These are phyloP conservation scores for Lophium mytilinum DNA, from an alignment of 495 filamentous ascomycete species.

Conservation along the genomic window DNA sequence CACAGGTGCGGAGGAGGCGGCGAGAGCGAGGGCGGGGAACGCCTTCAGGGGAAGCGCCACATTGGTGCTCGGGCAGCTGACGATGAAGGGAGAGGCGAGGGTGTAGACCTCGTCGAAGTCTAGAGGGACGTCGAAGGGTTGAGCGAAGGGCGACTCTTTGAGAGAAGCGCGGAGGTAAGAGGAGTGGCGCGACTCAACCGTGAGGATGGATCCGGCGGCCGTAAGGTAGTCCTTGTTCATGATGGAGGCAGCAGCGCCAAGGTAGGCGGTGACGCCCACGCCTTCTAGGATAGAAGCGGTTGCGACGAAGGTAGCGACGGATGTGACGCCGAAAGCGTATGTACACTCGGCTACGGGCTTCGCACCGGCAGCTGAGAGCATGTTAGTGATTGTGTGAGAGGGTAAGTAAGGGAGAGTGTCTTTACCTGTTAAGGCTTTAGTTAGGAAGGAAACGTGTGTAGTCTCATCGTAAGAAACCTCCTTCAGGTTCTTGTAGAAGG, in stretches of 20 bases:
- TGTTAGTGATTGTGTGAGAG: background rate
- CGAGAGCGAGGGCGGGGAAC: conserved; percentile 30
- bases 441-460: conserved; percentile 51
- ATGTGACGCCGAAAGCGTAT: conserved; percentile 50
- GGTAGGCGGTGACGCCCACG: conserved; percentile 39
- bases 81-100: conserved; percentile 52
- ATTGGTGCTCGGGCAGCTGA: conserved; percentile 47
- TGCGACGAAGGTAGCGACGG: conserved; percentile 42
- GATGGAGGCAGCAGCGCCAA: conserved; percentile 54
- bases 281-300: conserved; percentile 48
- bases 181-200: conserved; percentile 54
- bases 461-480: conserved; percentile 47
- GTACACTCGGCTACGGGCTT: conserved; percentile 45
- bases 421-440: conserved; percentile 40
- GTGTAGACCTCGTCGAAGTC: conserved; percentile 53
- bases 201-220: conserved; percentile 55
- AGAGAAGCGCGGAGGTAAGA: conserved; percentile 48
- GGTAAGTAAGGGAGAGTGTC: background rate
- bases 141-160: conserved; percentile 43
- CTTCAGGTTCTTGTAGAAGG: conserved; percentile 47
- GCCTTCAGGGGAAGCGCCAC: conserved; percentile 49
- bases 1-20: conserved; percentile 10
- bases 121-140: conserved; percentile 51
- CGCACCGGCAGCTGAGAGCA: conserved; percentile 36
- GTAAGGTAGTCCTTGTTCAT: conserved; percentile 45